These are phyloP conservation scores for Ulmus americana DNA, from an alignment of 331 rosid genomes.

Conservation along the genomic window DNA sequence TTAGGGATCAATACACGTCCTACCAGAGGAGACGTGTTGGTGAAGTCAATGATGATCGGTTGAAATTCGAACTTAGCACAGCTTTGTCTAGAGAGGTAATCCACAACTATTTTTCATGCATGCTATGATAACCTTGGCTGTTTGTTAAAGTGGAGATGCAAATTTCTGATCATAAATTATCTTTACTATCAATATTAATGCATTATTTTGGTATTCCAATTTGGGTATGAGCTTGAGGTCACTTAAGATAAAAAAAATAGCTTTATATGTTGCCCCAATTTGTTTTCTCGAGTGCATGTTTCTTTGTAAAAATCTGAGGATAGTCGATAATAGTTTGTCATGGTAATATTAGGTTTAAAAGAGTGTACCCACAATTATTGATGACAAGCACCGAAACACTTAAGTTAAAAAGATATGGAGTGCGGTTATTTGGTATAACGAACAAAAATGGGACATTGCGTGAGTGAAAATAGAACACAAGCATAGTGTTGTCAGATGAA, in stretches of 20 bases:
- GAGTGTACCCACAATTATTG: neutral
- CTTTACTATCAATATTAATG: neutral
- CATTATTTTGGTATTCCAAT: no score
- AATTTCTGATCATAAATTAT: neutral
- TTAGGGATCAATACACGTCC: conserved; percentile 61
- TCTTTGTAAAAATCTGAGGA: no score
- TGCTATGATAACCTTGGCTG: neutral
- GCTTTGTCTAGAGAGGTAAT: conserved; percentile 75
- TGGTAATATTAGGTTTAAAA: no score
- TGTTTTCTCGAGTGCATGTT: no score
- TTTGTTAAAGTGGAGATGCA: neutral
- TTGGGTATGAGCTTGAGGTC: no score
- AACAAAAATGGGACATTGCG: neutral
- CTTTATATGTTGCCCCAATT: no score
- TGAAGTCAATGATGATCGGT: conserved; percentile 76
- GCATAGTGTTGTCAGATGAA: neutral
- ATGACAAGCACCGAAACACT: neutral
- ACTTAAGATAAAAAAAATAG: no score
- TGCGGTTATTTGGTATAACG: no score
- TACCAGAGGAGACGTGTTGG: conserved; percentile 78
- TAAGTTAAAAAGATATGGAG: no score
- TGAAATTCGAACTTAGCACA: conserved; percentile 87
- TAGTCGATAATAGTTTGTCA: no score
- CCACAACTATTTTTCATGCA: neutral
- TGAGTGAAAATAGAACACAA: neutral